Conservation (phyloP, 192 early-diverging fungal genomes). For the Coemansia sp. region DNA sequence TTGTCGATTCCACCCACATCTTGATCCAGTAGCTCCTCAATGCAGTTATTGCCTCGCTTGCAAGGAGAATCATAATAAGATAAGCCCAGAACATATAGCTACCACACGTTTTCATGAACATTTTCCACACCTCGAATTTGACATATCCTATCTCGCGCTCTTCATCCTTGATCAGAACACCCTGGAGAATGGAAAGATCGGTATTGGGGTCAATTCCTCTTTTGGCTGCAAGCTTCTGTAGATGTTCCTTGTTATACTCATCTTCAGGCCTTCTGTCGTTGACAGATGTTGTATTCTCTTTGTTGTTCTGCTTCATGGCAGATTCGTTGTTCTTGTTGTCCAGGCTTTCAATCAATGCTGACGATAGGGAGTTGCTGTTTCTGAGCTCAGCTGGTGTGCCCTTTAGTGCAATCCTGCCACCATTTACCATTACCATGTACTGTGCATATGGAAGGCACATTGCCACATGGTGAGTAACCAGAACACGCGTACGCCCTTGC, state of each 20-base stretch:
- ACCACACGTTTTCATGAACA: conserved; percentile 68
- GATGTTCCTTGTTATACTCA: conserved; percentile 20
- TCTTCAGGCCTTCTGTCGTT: conserved; percentile 22
- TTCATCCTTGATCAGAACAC: conserved; percentile 79
- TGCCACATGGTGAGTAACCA: conserved; percentile 85
- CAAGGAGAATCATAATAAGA: too few species aligned
- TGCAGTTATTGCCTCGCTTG: too few species aligned
- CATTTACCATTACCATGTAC: conserved; percentile 19
- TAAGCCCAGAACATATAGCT: conserved; percentile 58
- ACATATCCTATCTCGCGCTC: conserved; percentile 76
- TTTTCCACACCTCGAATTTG: conserved; percentile 66
- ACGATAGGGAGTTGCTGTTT: not conserved
- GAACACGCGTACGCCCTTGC: conserved; percentile 69
- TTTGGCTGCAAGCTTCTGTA: conserved; percentile 29
- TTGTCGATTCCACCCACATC: not conserved
- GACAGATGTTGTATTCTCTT: not conserved
- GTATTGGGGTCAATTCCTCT: conserved; percentile 35
- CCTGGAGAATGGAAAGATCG: conserved; percentile 22
- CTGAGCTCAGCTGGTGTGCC: conserved; percentile 9
- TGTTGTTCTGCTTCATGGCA: not conserved
- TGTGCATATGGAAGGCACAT: conserved; percentile 56
- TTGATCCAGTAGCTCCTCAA: too few species aligned
- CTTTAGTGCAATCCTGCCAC: conserved; percentile 50
- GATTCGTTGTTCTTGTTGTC: not conserved
- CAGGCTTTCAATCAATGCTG: not conserved